phyloP scores from a whole-genome alignment of 192 early-diverging fungal species.

The Haplosporangium gracile region DNA sequence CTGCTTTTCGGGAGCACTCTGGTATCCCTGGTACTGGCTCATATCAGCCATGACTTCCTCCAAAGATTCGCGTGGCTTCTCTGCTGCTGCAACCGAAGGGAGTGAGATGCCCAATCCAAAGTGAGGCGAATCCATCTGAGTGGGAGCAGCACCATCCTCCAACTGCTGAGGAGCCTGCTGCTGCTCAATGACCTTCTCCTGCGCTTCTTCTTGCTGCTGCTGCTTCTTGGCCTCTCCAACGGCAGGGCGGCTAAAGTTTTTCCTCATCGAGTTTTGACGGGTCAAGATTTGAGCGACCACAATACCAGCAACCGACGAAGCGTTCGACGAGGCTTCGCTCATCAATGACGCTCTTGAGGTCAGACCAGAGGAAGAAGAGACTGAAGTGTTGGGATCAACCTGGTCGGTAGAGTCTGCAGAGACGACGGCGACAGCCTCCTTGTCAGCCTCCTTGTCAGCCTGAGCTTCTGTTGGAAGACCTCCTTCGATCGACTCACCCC shows the following conservation, averaged over 20 bases:
- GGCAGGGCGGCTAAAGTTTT: conserved; percentile 30
- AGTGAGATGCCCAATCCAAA: conserved; percentile 44
- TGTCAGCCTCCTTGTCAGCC: conserved; percentile 8
- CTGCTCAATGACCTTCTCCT: neutral
- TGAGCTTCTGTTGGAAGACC: neutral
- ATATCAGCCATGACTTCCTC: conserved; percentile 3
- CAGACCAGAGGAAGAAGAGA: conserved; percentile 29
- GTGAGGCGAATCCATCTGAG: conserved; percentile 11
- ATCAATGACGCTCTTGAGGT: conserved; percentile 30
- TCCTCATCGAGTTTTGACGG: conserved; percentile 45
- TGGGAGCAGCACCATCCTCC: neutral
- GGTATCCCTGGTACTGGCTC: neutral
- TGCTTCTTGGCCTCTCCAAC: neutral
- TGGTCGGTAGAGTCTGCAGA: neutral
- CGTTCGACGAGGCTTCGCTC: conserved; percentile 46
- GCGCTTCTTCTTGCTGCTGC: neutral
- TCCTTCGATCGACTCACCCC: neutral
- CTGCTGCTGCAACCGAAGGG: conserved; percentile 10
- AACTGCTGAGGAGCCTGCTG: neutral
- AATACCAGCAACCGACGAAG: conserved; percentile 42
- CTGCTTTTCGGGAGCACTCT: conserved; percentile 15
- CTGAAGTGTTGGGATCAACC: neutral
- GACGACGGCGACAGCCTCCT: neutral
- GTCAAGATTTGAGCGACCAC: conserved; percentile 46
- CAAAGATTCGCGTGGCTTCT: conserved; percentile 9